Conservation (phyloP, 352 stramenopile species). For the Peronospora belbahrii region DNA sequence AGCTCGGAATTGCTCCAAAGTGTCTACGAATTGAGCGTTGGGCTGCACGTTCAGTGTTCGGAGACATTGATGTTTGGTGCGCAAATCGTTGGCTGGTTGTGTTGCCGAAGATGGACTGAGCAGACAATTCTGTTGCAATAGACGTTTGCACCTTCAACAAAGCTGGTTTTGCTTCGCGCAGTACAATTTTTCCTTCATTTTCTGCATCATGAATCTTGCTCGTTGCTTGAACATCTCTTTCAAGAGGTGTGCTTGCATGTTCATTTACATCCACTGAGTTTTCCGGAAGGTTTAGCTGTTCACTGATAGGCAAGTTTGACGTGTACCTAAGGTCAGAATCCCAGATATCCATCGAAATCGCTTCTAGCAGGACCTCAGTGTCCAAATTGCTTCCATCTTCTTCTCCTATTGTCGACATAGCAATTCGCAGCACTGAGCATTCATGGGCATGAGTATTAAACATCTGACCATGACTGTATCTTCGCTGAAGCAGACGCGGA, state of each 20-base stretch:
- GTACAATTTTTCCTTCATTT: neutral
- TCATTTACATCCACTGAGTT: constrained; percentile 13
- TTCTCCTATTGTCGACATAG: constrained; percentile 66
- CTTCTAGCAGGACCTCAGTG: constrained; percentile 74
- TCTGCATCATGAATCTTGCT: neutral
- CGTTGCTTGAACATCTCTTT: neutral
- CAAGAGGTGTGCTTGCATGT: neutral
- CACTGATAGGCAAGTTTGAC: constrained; percentile 59
- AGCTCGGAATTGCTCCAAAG: constrained; percentile 62
- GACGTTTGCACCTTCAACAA: constrained; percentile 20
- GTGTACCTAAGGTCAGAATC: constrained; percentile 78
- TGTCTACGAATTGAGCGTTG: constrained; percentile 64
- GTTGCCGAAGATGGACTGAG: constrained; percentile 11
- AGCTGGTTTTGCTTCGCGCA: constrained; percentile 7
- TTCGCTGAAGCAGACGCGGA: constrained; percentile 24
- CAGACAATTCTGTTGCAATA: constrained; percentile 8
- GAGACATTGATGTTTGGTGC: constrained; percentile 41
- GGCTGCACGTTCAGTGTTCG: constrained; percentile 35
- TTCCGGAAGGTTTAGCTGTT: constrained; percentile 56
- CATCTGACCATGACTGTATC: constrained; percentile 28
- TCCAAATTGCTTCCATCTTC: constrained; percentile 49
- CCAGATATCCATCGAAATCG: constrained; percentile 84
- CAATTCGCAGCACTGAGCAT: constrained; percentile 67
- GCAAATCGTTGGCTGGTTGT: constrained; percentile 22
- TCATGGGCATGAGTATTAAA: constrained; percentile 34